A percentile compares a stretch with the other conserved stretches of the same genome.
These are phyloP conservation scores for Vachellia collinsii DNA, from an alignment of 306 rosid genomes.

Conservation along the genomic window DNA sequence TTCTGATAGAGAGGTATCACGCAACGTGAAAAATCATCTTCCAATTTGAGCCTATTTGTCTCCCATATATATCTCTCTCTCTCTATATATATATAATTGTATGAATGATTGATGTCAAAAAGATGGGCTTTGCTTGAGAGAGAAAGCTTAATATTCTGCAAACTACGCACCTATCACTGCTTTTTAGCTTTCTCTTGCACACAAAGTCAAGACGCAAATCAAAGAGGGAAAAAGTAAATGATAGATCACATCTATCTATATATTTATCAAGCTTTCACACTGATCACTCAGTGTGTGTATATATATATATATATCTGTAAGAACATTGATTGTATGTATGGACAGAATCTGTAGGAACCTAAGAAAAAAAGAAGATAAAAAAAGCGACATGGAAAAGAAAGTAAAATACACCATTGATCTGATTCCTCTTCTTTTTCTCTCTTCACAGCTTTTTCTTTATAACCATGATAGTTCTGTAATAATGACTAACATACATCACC, in stretches of 20 bases:
- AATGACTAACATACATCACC: no score
- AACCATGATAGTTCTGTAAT: no score
- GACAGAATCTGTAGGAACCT: conserved; percentile 44
- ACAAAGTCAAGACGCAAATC: conserved; percentile 40
- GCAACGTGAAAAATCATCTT: conserved; percentile 35
- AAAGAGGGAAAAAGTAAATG: conserved; percentile 33
- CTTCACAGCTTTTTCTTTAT: no score
- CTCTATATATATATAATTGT: conserved; percentile 7
- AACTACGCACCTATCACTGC: conserved; percentile 40
- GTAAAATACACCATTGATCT: no score
- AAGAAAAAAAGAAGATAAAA: conserved; percentile 27
- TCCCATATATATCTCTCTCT: neutral
- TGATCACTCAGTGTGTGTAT: conserved; percentile 28
- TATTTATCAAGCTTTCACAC: conserved; percentile 48
- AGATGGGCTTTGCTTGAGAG: conserved; percentile 39
- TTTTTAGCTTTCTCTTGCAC: conserved; percentile 43
- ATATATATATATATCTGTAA: conserved; percentile 5
- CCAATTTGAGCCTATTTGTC: conserved; percentile 34
- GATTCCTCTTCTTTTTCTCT: no score
- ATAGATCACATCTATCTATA: conserved; percentile 25
- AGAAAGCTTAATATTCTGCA: conserved; percentile 48
- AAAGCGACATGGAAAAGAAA: no score
- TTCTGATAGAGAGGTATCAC: conserved; percentile 36
- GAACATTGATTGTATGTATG: conserved; percentile 8
- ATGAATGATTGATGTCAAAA: conserved; percentile 43